These are phyloP conservation scores for Phialemonium atrogriseum DNA, from an alignment of 2,329 filamentous ascomycete species.

Conservation along the genomic window DNA sequence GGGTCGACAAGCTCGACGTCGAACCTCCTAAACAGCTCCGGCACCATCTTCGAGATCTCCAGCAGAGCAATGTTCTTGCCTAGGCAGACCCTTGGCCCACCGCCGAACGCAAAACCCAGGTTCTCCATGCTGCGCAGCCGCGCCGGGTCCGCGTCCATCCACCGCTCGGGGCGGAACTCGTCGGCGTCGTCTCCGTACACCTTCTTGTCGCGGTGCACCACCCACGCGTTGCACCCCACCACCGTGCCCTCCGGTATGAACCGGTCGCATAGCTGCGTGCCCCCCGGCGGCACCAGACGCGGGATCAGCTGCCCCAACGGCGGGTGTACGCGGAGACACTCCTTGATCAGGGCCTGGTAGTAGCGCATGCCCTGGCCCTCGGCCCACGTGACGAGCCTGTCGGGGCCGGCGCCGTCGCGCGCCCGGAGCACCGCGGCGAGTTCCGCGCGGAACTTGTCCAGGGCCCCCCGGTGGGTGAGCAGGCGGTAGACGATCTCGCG, in stretches of 20 bases:
- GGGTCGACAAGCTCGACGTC: too few relatives aligned
- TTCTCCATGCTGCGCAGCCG: not conserved
- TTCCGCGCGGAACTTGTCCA: too few relatives aligned
- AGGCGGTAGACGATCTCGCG: too few relatives aligned
- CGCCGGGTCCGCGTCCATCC: slow-evolving; percentile 20
- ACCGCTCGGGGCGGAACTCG: slow-evolving; percentile 48
- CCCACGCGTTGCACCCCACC: slow-evolving; percentile 54
- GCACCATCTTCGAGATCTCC: not conserved
- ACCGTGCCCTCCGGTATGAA: slow-evolving; percentile 49
- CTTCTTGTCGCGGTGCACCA: slow-evolving; percentile 45
- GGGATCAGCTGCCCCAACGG: slow-evolving; percentile 52
- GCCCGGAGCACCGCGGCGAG: too few relatives aligned
- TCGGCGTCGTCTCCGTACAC: slow-evolving; percentile 51
- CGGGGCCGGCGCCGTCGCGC: too few relatives aligned
- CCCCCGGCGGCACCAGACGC: slow-evolving; percentile 47
- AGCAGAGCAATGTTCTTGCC: not conserved
- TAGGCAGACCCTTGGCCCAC: not conserved
- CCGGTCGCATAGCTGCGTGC: slow-evolving; percentile 39
- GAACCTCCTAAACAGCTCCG: not conserved
- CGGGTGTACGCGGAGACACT: slow-evolving; percentile 55
- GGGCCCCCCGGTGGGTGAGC: too few relatives aligned
- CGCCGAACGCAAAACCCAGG: not conserved
- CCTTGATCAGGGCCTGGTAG: slow-evolving; percentile 56
- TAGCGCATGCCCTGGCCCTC: slow-evolving; percentile 18
- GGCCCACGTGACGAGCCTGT: slow-evolving; percentile 31